A percentile compares a stretch with the other conserved stretches of the same genome.
Evolutionary conservation across 1,139 yeast genomes (phyloP).

Genomic region (Debaryomyces subglobosus): DNA sequence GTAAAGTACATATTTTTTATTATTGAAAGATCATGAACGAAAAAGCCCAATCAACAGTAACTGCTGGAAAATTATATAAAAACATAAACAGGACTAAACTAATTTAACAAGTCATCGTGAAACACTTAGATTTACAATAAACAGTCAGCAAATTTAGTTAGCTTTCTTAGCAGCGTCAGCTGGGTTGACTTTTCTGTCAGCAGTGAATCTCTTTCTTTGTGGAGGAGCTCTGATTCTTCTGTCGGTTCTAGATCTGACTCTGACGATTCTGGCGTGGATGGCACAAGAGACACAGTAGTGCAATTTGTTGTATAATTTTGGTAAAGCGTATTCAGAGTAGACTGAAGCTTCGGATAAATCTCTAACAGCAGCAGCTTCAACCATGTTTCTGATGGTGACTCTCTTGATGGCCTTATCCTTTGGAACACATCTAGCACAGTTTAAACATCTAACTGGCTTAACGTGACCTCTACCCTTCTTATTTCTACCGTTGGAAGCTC

Average conservation of each 20-base stretch:
- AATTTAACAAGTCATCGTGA: conserved; percentile 1
- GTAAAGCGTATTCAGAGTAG: conserved; percentile 98
- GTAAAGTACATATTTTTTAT: conserved; percentile 10
- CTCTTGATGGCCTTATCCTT: conserved; percentile 99
- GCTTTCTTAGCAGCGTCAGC: conserved; percentile 98
- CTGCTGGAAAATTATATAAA: conserved; percentile 9
- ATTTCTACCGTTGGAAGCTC: conserved; percentile 99
- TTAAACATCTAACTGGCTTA: conserved; percentile 99
- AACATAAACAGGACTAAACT: conserved; percentile 7
- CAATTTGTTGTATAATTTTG: conserved; percentile 99
- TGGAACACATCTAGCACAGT: conserved; percentile 99
- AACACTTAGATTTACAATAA: conserved; percentile 7
- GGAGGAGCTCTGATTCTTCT: conserved; percentile 99
- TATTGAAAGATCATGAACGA: conserved; percentile 10
- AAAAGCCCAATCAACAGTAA: conserved; percentile 9
- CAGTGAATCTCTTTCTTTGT: conserved; percentile 97
- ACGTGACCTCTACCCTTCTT: conserved; percentile 99
- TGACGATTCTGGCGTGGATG: conserved; percentile 99
- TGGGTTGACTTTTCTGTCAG: conserved; percentile 95
- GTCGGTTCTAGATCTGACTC: conserved; percentile 99
- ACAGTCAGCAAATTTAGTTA: conserved; percentile 17
- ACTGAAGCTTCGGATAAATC: conserved; percentile 99
- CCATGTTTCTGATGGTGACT: conserved; percentile 99
- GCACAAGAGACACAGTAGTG: conserved; percentile 99
- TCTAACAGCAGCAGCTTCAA: conserved; percentile 99